phyloP scores from a whole-genome alignment of 148 eudicot genomes.

The Vaccinium darrowii region DNA sequence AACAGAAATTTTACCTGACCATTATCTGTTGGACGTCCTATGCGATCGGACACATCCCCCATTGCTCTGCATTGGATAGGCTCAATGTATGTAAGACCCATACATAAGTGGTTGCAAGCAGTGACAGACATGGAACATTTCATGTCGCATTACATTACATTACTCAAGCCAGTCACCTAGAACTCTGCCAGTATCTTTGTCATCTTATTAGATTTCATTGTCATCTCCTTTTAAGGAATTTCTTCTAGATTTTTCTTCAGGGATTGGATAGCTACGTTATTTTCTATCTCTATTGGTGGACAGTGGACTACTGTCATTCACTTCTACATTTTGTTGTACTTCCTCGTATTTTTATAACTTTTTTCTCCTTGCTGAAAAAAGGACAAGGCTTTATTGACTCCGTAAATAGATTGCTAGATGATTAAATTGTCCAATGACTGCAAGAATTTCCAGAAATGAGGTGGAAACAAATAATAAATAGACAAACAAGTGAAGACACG shows the following conservation, averaged over 20 bases:
- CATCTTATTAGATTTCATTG: neutral
- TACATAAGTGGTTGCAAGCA: neutral
- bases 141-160: neutral
- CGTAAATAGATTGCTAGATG: neutral
- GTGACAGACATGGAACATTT: neutral
- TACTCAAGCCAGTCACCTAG: neutral
- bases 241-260: neutral
- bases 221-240: neutral
- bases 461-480: neutral
- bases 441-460: neutral
- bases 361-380: neutral
- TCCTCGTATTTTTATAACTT: neutral
- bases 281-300: neutral
- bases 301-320: neutral
- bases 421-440: neutral
- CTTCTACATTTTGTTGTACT: neutral
- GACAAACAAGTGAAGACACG: neutral
- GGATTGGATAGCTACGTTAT: neutral
- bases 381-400: neutral
- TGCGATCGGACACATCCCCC: slow-evolving; percentile 99
- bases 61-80: slow-evolving; percentile 59
- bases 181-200: neutral
- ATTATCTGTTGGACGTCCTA: slow-evolving; percentile 94
- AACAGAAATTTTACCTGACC: slow-evolving; percentile 59
- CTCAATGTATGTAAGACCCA: neutral